Evolutionary conservation across 75 land plant species (phyloP), one percentile per base, ranked within the genome.

Genomic region (Pinus tabuliformis): DNA sequence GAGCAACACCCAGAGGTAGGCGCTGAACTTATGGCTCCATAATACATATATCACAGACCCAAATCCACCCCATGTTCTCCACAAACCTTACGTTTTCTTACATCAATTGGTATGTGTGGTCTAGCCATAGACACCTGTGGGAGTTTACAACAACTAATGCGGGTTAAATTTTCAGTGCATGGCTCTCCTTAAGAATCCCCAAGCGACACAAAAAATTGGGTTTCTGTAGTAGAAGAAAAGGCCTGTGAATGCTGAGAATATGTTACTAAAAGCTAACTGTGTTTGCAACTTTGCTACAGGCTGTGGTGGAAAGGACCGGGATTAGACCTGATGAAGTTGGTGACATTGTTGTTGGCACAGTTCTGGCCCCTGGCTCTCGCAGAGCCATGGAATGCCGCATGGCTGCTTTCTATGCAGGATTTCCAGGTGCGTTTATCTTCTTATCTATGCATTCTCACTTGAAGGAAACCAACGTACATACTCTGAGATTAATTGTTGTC

Each of bases 261-360:
- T 59, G 68, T 17, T 17, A 8, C 26, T 22, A 17, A 28, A 33
- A 30, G 15, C 9, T 17, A 74, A 12, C 5, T 59, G 5, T 33
- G 16, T 74, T 61, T 74, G 11, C 54, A 49, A 49, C 21, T 45
- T 14, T 76, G 52, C 21, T 76, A 68, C 21, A 78, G 80, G 80
- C 80, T 75, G 80, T 78, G 52, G 62, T 78, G 18, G 80, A 78
- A 77, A 78, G 36, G 42, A 75, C 62, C 77, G 80, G 80, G 15
- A 36, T 78, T 24, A 78, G 77, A 26, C 79, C 80, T 11, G 80
- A 79, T 54, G 80, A 78, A 37, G 49, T 78, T 33, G 80, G 80
- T 21, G 80, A 78, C 59, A 75, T 78, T 78, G 80, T 78, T 54
- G 80, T 78, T 26, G 80, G 80, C 30, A 78, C 79, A 56, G 80